Conservation (phyloP, 768 basidiomycete species). For the Pisolithus tinctorius region DNA sequence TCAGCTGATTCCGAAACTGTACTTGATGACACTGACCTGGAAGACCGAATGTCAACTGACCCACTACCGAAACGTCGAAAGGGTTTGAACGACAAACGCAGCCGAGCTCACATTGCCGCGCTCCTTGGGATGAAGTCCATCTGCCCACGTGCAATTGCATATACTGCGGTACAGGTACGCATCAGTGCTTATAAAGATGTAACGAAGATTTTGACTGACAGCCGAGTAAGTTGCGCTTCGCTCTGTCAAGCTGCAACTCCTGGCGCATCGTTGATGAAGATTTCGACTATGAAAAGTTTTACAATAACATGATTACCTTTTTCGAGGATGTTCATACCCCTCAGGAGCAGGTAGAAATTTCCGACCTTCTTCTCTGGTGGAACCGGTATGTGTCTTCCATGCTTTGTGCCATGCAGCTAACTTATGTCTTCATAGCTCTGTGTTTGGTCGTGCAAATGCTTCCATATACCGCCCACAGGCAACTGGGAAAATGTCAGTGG, state of each 20-base stretch:
- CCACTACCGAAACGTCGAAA: not conserved
- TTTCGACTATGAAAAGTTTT: conserved; percentile 26
- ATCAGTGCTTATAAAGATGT: not conserved
- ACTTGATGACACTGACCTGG: not conserved
- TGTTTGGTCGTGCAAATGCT: conserved; percentile 9
- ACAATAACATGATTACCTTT: conserved; percentile 47
- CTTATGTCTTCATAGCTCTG: too few species aligned
- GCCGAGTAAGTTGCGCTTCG: conserved; percentile 8
- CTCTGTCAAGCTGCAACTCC: conserved; percentile 4
- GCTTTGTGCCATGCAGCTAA: too few species aligned
- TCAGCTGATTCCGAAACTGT: conserved; percentile 2
- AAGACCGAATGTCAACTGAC: not conserved
- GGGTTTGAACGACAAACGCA: conserved; percentile 2
- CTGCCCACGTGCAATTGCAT: conserved; percentile 15
- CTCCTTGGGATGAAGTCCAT: conserved; percentile 7
- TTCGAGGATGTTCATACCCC: conserved; percentile 53
- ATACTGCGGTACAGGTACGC: conserved; percentile 20
- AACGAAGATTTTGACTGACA: not conserved
- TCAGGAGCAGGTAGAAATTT: conserved; percentile 32
- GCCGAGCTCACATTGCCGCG: conserved; percentile 2
- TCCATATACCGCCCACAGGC: conserved; percentile 28
- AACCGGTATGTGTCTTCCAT: conserved; percentile 4
- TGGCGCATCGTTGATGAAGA: conserved; percentile 5
- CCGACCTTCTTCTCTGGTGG: conserved; percentile 26
- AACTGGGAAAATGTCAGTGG: too few species aligned